A percentile compares a stretch with the other conserved stretches of the same genome.
Evolutionary conservation across 2,329 filamentous ascomycete species (phyloP).

Genomic region (Neonectria sp.): DNA sequence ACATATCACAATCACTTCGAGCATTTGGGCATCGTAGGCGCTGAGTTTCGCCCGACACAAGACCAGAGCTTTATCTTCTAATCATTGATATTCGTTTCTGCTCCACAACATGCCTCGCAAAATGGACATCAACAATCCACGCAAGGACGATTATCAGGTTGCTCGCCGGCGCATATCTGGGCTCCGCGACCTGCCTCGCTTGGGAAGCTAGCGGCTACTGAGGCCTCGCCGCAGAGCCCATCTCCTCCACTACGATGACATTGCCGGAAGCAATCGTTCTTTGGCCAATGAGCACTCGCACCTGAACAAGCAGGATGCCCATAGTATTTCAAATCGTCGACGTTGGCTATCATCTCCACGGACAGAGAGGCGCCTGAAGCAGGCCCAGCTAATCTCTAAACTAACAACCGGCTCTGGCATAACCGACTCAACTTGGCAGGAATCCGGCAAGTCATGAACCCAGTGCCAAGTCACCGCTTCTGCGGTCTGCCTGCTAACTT

Average conservation of each 20-base stretch:
- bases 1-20: not conserved
- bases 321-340: not conserved
- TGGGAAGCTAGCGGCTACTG: conserved; percentile 15
- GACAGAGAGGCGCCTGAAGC: not conserved
- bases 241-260: not conserved
- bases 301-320: not conserved
- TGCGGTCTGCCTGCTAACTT: not conserved
- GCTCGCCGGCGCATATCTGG: not conserved
- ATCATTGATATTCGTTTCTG: conserved; percentile 1
- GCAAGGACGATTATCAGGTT: not conserved
- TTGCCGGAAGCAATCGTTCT: not conserved
- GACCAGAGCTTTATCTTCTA: not conserved
- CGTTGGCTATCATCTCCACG: not conserved
- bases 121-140: not conserved
- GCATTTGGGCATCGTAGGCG: not conserved
- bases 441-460: not conserved
- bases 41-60: not conserved
- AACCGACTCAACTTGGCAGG: not conserved
- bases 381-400: not conserved
- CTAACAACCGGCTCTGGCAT: no score
- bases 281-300: not conserved
- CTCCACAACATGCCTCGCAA: not conserved
- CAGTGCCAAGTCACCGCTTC: not conserved
- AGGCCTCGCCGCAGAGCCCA: conserved; percentile 9
- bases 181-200: not conserved